Conservation (phyloP, 352 stramenopile genomes). For the Detonula confervacea region DNA sequence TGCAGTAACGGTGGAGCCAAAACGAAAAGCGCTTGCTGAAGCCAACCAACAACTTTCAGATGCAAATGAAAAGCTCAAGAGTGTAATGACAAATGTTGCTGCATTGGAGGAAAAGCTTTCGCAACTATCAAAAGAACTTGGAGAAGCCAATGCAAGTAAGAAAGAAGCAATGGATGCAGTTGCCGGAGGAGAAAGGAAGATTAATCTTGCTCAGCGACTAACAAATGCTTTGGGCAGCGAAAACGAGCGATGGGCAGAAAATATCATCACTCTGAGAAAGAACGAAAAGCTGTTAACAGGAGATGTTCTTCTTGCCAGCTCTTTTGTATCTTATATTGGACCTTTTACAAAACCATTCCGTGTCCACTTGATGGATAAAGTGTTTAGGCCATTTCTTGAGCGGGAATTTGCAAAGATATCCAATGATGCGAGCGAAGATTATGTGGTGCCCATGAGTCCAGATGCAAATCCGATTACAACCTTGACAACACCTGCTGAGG, state of each 20-base stretch:
- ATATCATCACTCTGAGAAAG: conserved; percentile 94
- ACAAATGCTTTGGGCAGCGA: conserved; percentile 94
- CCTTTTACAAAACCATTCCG: conserved; percentile 93
- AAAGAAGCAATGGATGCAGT: conserved; percentile 93
- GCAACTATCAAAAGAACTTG: conserved; percentile 91
- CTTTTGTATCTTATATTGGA: conserved; percentile 97
- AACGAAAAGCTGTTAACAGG: conserved; percentile 93
- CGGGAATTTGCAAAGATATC: conserved; percentile 69
- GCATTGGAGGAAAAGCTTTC: conserved; percentile 92
- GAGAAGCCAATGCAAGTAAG: conserved; percentile 94
- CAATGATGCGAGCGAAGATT: conserved; percentile 89
- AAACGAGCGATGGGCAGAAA: conserved; percentile 94
- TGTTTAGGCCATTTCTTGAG: conserved; percentile 42
- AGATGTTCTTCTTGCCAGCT: conserved; percentile 93
- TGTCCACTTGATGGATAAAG: conserved; percentile 83
- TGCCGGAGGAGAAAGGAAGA: conserved; percentile 90
- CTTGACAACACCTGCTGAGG: conserved; percentile 94
- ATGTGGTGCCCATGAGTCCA: conserved; percentile 91
- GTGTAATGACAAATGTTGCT: conserved; percentile 91
- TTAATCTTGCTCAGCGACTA: conserved; percentile 93
- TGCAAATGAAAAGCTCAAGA: conserved; percentile 90
- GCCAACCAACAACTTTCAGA: conserved; percentile 89
- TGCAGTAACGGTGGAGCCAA: conserved; percentile 96
- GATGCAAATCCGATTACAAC: conserved; percentile 93
- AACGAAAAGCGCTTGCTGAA: conserved; percentile 94